Base-by-base conservation (phyloP, 1,284 basidiomycete species). In the Ceratobasidium papillatum region DNA sequence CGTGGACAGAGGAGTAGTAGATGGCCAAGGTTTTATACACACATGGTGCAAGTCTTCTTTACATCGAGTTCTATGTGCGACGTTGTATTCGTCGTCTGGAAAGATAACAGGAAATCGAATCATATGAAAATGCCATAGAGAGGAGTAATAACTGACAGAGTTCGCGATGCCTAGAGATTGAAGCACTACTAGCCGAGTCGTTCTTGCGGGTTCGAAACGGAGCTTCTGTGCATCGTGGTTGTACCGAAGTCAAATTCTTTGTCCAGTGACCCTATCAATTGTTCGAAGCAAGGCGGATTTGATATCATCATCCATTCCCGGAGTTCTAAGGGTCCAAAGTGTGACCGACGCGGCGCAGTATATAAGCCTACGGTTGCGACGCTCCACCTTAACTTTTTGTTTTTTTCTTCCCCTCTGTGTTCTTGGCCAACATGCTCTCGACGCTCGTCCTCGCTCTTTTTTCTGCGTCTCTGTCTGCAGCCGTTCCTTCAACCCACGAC, bases 361-460 rank as follows among this genome's bases (percentile, higher is more conserved):
- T 34, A 11, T 25, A 58, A 32, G 25, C n/a, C 3, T n/a, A n/a
- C n/a, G n/a, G n/a, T n/a, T n/a, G 27, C 14, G 34, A 11, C 34
- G 19, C 3, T 38, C 19, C 4, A 34, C 32, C 30, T 34, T 38
- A 11, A 36, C 9, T n/a, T 19, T 32, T 56, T 17, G n/a, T 27
- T 45, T 36, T 43, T 73, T 30, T 34, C 9, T 73, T 59, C 34
- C 58, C 25, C 27, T 64, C 32, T 34, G 14, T 36, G 27, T 3
- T 41, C 38, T 34, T 56, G 47, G n/a, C 27, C 25, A 27, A 73
- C 63, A 59, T 47, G 49, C 36, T 54, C 22, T 73, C 71, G 14
- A 73, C 71, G 30, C 59, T 73, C 71, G 12, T 73, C 52, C 54
- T 59, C 30, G 71, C 59, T 17, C 71, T 73, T 58, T 51, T 73